Conservation (phyloP, 164 flowering plant species). For the Berberis vulgaris region DNA sequence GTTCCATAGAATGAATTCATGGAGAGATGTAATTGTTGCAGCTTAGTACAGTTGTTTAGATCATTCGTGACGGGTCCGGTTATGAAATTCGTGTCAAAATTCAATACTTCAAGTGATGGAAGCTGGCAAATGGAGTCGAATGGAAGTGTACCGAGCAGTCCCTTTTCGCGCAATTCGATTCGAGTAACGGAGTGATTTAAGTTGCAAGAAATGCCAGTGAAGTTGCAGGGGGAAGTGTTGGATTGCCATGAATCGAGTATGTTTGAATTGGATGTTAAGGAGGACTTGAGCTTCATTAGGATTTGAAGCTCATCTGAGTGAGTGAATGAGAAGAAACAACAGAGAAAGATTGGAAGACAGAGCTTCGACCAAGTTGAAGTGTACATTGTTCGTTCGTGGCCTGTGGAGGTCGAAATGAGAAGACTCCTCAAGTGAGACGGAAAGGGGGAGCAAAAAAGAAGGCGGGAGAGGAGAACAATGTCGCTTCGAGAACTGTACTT, state of each 20-base stretch:
- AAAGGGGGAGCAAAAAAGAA: no score
- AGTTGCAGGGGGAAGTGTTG: conserved; percentile 25
- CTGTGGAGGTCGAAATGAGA: no score
- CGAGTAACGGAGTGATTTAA: conserved; percentile 23
- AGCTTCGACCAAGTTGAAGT: not conserved
- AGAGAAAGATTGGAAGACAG: conserved; percentile 1
- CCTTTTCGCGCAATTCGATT: conserved; percentile 28
- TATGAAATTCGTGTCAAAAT: conserved; percentile 35
- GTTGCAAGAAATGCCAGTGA: conserved; percentile 53
- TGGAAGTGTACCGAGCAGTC: conserved; percentile 34
- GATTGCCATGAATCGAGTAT: conserved; percentile 39
- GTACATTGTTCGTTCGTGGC: no score
- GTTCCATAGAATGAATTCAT: conserved; percentile 33
- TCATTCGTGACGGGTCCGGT: conserved; percentile 28
- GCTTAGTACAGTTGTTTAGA: conserved; percentile 32
- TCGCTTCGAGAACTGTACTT: no score
- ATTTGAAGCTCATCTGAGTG: conserved; percentile 25
- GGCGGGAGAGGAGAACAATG: no score
- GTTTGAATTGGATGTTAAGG: conserved; percentile 19
- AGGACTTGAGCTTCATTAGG: conserved; percentile 36
- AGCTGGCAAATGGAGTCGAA: conserved; percentile 45
- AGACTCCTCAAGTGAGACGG: no score
- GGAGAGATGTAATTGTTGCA: conserved; percentile 46
- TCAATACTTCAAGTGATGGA: conserved; percentile 30
- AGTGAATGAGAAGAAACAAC: conserved; percentile 3